Conservation (phyloP, 1,284 basidiomycete species). For the Clitocybe nebularis region DNA sequence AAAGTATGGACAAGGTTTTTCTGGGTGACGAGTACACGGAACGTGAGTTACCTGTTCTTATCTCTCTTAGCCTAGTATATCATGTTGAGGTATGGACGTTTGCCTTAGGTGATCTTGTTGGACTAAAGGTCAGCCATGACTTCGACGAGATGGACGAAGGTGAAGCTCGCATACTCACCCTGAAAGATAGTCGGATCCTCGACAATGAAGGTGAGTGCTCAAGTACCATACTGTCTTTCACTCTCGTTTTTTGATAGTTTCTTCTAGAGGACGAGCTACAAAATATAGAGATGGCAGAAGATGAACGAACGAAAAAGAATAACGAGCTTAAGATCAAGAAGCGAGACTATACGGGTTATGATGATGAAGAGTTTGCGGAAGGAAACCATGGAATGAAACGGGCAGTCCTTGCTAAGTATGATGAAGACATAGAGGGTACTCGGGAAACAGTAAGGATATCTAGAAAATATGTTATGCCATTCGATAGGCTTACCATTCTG, state of each 20-base stretch:
- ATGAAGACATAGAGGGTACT: constrained; percentile 77
- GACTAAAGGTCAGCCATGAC: constrained; percentile 95
- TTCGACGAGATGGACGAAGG: constrained; percentile 90
- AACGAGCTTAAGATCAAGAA: constrained; percentile 87
- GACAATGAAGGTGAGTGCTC: constrained; percentile 77
- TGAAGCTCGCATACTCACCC: constrained; percentile 90
- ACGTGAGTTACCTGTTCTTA: constrained; percentile 47
- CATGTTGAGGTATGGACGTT: constrained; percentile 15
- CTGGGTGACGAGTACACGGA: constrained; percentile 75
- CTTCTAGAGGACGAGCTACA: constrained; percentile 91
- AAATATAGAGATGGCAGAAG: constrained; percentile 90
- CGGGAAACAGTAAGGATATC: constrained; percentile 54
- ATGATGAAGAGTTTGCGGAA: constrained; percentile 88
- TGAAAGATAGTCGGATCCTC: constrained; percentile 93
- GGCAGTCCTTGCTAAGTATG: constrained; percentile 91
- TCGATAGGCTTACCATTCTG: constrained; percentile 6
- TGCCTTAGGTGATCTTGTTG: constrained; percentile 79
- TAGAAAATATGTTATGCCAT: background rate
- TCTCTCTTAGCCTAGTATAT: background rate
- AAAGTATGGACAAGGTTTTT: constrained; percentile 74
- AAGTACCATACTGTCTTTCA: background rate
- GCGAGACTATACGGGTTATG: constrained; percentile 90
- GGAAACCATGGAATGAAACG: constrained; percentile 76
- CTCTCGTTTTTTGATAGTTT: constrained; percentile 10
- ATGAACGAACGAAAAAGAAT: constrained; percentile 74